Evolutionary conservation across 257 asterid genomes (phyloP), one percentile per base, ranked within the genome.

Genomic region (Cinchona pubescens): DNA sequence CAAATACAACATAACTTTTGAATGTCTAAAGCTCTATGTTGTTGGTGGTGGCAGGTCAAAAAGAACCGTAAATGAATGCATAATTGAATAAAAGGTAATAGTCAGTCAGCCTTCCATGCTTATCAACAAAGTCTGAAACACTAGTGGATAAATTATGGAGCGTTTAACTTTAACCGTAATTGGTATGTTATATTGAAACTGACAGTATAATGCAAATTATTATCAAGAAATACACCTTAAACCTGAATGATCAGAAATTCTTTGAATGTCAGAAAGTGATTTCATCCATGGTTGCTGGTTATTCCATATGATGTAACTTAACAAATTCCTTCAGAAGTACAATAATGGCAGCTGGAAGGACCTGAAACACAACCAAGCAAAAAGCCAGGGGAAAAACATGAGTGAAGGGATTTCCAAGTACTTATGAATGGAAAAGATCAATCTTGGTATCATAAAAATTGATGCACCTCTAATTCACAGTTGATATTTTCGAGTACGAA

Each of bases 241-340:
- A 75, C 87, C 82, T 49, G 91, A 78, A 82, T 78, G 71, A 62
- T 82, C 86, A 71, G 85, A 68, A 78, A 73, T 80, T 80, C 85
- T 85, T 76, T 86, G 91, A 80, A 75, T 79, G 76, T 81, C 87
- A 65, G 61, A 75, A 8, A 85, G 72, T 68, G 88, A 71, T 82
- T 84, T 91, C 75, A 78, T 81, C 84, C 78, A 85, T n/a, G n/a
- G 67, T 80, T 77, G 65, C 83, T 35, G 48, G 81, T 67, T 70
- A 80, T 77, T 72, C 84, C 84, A 72, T 78, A 62, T 1, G 91
- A 85, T 27, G 87, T 84, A 67, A 95, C 86, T 83, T 90, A 91
- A 77, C 84, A 75, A 85, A 84, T 81, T 79, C 88, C 85, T 79
- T 85, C 86, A 71, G 80, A 85, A 75, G 81, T 82, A 86, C 89